These are phyloP conservation scores for Calocybe indica DNA, from an alignment of 768 basidiomycete species.

Conservation along the genomic window DNA sequence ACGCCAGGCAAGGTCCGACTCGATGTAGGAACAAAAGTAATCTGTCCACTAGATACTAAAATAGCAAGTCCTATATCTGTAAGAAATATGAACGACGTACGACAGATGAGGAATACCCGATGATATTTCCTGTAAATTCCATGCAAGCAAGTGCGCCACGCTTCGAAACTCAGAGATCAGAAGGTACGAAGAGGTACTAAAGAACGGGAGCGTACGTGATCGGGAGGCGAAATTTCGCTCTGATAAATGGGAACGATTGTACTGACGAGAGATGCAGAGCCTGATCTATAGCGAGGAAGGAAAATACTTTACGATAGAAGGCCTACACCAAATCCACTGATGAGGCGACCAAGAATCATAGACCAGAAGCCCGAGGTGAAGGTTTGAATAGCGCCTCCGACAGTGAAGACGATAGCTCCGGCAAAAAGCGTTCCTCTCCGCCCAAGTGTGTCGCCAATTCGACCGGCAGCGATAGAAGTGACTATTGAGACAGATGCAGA, in stretches of 20 bases:
- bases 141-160: slow-evolving; percentile 90
- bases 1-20: slow-evolving; percentile 86
- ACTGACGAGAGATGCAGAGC: slow-evolving; percentile 29
- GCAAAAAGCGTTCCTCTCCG: slow-evolving; percentile 67
- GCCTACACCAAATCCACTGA: slow-evolving; percentile 75
- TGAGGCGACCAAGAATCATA: slow-evolving; percentile 55
- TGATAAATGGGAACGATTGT: slow-evolving; percentile 96
- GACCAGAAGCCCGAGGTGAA: slow-evolving; percentile 38
- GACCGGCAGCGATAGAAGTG: slow-evolving; percentile 83
- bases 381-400: slow-evolving; percentile 73
- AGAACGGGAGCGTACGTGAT: slow-evolving; percentile 52
- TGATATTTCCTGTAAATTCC: slow-evolving; percentile 91
- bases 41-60: slow-evolving; percentile 74
- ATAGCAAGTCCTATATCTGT: not conserved
- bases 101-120: slow-evolving; percentile 87
- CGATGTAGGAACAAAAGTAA: slow-evolving; percentile 87
- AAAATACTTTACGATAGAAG: slow-evolving; percentile 50
- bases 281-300: not conserved
- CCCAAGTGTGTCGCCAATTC: slow-evolving; percentile 72
- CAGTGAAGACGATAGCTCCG: slow-evolving; percentile 68
- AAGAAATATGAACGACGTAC: slow-evolving; percentile 37
- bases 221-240: slow-evolving; percentile 91
- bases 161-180: slow-evolving; percentile 26
- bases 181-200: not conserved
- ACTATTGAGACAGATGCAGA: slow-evolving; percentile 33